Base-by-base conservation (phyloP, 2,329 filamentous ascomycete genomes). In the Rhinocladiella mackenziei region DNA sequence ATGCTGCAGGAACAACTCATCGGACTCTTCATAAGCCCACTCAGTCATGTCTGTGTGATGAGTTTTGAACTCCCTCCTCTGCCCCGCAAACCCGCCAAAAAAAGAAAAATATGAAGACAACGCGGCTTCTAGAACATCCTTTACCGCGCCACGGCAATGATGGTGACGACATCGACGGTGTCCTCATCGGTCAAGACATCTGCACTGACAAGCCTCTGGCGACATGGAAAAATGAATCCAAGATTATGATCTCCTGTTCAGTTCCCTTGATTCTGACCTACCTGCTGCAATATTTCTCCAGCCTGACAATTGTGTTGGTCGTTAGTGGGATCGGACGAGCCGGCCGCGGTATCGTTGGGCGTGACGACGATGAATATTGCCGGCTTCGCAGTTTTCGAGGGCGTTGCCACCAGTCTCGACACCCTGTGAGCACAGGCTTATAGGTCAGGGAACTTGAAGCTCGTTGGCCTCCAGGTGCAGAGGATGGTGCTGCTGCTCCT, bases 381-480 rank as follows among this genome's bases (percentile, higher is more conserved):
- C 15, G 83, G 80, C 49, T 77, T 82, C 51, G 80, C 81, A 0
- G 75, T 82, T 9, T 79, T 83, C 57, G 80, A 85, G 58, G 83
- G 86, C 13, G 73, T 92, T 6, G 81, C 86, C 0, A 92, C 87
- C 4, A 83, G 80, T 50, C 72, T 94, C n/a, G 87, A 94, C 64
- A 94, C 87, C 0, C 76, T 94, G 1, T 92, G 86, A 62, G 78
- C 86, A 0, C 87, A 94, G 64, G 87, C 87, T 1, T 94, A 88
- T 58, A 87, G 87, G 3, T 88, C 83, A 1, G 86, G 87, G 0
- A 83, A 83, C 59, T 87, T 83, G 58, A 81, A 86, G 49, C 77
- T 92, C 4, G 87, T 92, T 46, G 86, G 83, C 2, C 61, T 87
- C 29, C 82, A 87, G 54, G 68, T 83, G 11, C 83, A 87, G 65